Evolutionary conservation across 1,284 basidiomycete species (phyloP), one percentile per base, ranked within the genome.

Genomic region (Ganoderma meredithae): DNA sequence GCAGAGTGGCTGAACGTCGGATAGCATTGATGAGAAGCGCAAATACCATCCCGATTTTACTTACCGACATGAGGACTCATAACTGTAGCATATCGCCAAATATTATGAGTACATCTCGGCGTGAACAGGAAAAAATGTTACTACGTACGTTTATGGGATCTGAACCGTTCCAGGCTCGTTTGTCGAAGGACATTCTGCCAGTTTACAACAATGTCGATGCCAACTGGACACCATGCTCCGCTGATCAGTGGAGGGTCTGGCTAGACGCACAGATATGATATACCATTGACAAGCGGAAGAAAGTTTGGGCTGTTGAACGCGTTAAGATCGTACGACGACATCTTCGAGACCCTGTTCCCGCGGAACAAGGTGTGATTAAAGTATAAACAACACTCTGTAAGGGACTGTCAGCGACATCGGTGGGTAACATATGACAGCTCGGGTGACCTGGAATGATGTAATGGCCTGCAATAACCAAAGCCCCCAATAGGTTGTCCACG

Each of bases 291-390:
- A 1, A 98, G 81, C 1, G 95, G 91, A 5, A 90, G 83, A 75
- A 96, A 94, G 76, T 97, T 96, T 7, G 94, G 95, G 75, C 93
- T 95, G 65, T 88, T 84, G 79, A 97, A 98, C 0, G 96, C 96
- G 74, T 90, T 90, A 25, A 97, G 83, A 72, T 95, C 95, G 74
- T 92, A 93, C 31, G 94, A 95, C 1, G 94, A 96, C 68, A 88
- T 84, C 76, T 98, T 98, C 19, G 92, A 91, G 3, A 93, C 92
- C 65, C 95, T 85, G 76, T 96, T 98, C 12, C 96, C 96, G 62
- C 96, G 86, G 78, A 89, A 95, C 1, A 97, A 85, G 0, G 88
- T 92, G 72, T 96, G 93, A 74, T 97, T 95, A 82, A 98, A 98
- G 80, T 92, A 97, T 17, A 97, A 77, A 71, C 90, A 91, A 71